Evolutionary conservation across 1,284 basidiomycete genomes (phyloP).

Genomic region (Microstroma glucosiphilum): DNA sequence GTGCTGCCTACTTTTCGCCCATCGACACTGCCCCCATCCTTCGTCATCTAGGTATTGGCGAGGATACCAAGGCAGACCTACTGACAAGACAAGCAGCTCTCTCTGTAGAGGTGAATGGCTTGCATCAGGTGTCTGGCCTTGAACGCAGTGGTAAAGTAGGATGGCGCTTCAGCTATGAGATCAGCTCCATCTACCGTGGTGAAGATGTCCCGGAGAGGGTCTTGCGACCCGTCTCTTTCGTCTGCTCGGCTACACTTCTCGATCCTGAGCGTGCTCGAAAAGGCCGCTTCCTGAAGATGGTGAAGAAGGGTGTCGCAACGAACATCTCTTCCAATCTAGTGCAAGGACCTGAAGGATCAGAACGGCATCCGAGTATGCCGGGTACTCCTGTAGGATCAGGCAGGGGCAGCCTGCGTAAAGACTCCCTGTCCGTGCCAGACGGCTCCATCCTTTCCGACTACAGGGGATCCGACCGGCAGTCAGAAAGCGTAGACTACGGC

Average conservation of each 20-base stretch:
- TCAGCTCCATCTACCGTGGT: slow-evolving; percentile 17
- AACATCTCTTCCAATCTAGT: slow-evolving; percentile 24
- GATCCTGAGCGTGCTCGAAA: slow-evolving; percentile 34
- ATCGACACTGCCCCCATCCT: slow-evolving; percentile 19
- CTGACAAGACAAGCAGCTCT: slow-evolving; percentile 35
- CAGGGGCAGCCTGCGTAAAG: neutral
- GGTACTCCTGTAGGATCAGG: neutral
- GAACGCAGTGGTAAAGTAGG: slow-evolving; percentile 33
- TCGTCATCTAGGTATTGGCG: slow-evolving; percentile 33
- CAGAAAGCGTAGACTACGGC: too few relatives aligned
- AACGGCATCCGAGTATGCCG: neutral
- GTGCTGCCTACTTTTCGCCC: slow-evolving; percentile 11
- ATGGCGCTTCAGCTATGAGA: slow-evolving; percentile 34
- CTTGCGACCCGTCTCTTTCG: slow-evolving; percentile 28
- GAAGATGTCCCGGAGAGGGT: neutral
- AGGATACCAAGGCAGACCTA: slow-evolving; percentile 35
- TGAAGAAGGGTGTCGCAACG: slow-evolving; percentile 34
- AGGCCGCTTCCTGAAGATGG: slow-evolving; percentile 28
- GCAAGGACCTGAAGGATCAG: too few relatives aligned
- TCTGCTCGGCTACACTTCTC: slow-evolving; percentile 35
- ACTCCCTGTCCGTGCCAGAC: slow-evolving; percentile 1
- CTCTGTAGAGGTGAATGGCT: slow-evolving; percentile 22
- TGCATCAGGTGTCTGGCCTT: slow-evolving; percentile 31
- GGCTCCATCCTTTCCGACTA: too few relatives aligned
- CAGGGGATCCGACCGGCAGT: too few relatives aligned